Conservation (phyloP, 257 asterid species). For the Datura wrightii region DNA sequence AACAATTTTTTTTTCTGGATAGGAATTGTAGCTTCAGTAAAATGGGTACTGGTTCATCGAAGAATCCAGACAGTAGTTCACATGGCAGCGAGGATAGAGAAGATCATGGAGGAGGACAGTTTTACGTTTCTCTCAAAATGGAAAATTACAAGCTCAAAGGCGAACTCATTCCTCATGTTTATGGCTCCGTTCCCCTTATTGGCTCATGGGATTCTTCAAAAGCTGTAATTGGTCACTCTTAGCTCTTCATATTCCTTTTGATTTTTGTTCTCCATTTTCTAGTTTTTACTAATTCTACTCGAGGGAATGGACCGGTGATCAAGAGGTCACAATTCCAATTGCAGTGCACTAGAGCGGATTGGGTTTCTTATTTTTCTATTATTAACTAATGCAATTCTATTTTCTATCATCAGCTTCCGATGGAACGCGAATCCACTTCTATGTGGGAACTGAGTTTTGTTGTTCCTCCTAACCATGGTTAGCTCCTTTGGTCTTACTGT, state of each 20-base stretch:
- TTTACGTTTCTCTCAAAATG: constrained; percentile 93
- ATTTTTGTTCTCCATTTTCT: not conserved
- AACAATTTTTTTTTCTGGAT: not conserved
- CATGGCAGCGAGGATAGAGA: constrained; percentile 78
- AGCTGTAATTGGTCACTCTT: constrained; percentile 58
- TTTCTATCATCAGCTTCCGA: constrained; percentile 59
- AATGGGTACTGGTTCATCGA: constrained; percentile 86
- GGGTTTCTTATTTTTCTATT: not conserved
- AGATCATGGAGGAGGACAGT: constrained; percentile 88
- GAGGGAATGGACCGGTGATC: too few species aligned
- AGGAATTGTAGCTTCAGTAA: not conserved
- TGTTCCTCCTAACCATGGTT: constrained; percentile 79
- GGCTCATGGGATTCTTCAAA: constrained; percentile 94
- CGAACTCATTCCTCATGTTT: constrained; percentile 87
- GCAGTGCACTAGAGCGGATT: too few species aligned
- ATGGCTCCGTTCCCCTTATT: constrained; percentile 88
- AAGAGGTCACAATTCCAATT: too few species aligned
- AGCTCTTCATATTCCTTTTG: not conserved
- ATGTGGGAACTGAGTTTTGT: constrained; percentile 97
- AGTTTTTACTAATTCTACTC: too few species aligned
- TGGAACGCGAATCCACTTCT: constrained; percentile 96
- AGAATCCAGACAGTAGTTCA: constrained; percentile 61
- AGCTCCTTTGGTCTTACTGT: not conserved
- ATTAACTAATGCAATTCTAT: not conserved
- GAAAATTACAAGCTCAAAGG: constrained; percentile 70